Base-by-base conservation (phyloP, 495 filamentous ascomycete species). In the Bathelium albidoporum region DNA sequence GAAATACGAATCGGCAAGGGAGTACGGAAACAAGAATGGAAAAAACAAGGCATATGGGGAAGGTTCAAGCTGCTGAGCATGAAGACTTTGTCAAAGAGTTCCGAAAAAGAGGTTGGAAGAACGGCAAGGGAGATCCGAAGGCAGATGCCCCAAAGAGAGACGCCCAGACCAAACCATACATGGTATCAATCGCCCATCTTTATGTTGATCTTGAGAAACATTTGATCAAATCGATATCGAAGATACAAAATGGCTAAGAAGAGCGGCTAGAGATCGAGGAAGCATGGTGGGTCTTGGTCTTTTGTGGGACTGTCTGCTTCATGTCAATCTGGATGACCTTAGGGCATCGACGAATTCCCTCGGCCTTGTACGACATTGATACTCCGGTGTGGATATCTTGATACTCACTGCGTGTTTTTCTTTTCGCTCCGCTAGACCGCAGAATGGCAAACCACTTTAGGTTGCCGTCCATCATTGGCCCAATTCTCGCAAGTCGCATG, bases 241-340 rank as follows among this genome's bases (percentile, higher is more conserved):
- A 55, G 24, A 55, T 28, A 29, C 29, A 26, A 24, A 20, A 55
- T 55, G 9, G 9, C 49, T 11, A 24, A 55, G 22, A 55, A 16
- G 49, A 55, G 24, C 4, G 24, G 20, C 9, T 28, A 55, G 49
- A 55, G 49, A 55, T 55, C 29, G 24, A 55, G 24, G 49, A 55
- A 55, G 49, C 49, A 26, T 55, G 49, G 49, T 55, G 49, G 49
- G 49, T 55, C 22, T 24, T 55, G 24, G 49, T 29, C 10, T 29
- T 55, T 29, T 24, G 49, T 16, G 49, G 49, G 49, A 55, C 49
- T 28, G 24, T 55, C 24, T 55, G 49, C 22, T 55, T 55, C 20
- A 55, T 55, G 49, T 55, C 49, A n/a, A 16, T 55, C 49, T 55
- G 49, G 49, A 55, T 55, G 24, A 55, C 49, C 2, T 29, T 55